Conservation (phyloP, 2,329 filamentous ascomycete species). For the Fusarium coicis region DNA sequence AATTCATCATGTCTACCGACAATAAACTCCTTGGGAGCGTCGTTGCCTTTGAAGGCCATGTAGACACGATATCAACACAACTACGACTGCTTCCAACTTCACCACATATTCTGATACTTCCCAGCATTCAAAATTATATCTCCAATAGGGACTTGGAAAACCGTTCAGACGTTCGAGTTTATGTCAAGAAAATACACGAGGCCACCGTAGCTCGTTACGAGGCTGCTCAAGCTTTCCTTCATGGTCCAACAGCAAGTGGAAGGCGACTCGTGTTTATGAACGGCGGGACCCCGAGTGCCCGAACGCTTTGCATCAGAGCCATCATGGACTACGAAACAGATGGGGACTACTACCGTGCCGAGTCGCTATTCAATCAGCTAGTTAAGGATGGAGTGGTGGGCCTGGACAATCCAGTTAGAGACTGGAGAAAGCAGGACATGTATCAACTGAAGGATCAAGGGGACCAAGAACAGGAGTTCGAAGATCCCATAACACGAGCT, state of each 20-base stretch:
- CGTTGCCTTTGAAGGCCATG: slow-evolving; percentile 69
- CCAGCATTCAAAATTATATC: slow-evolving; percentile 61
- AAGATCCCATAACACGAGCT: slow-evolving; percentile 63
- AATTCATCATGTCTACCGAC: slow-evolving; percentile 41
- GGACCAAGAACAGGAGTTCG: slow-evolving; percentile 35
- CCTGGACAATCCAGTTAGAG: slow-evolving; percentile 41
- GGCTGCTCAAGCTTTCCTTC: slow-evolving; percentile 63
- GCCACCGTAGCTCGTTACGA: slow-evolving; percentile 60
- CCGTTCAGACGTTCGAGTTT: slow-evolving; percentile 47
- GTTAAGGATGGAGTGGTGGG: slow-evolving; percentile 61
- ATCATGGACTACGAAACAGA: slow-evolving; percentile 64
- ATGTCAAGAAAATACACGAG: slow-evolving; percentile 62
- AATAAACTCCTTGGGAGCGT: slow-evolving; percentile 58
- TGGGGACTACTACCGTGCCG: slow-evolving; percentile 61
- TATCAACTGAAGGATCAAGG: slow-evolving; percentile 33
- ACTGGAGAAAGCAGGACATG: slow-evolving; percentile 35
- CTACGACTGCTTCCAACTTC: slow-evolving; percentile 69
- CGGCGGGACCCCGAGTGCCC: slow-evolving; percentile 66
- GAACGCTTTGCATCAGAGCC: slow-evolving; percentile 62
- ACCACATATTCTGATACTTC: slow-evolving; percentile 67
- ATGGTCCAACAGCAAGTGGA: slow-evolving; percentile 55
- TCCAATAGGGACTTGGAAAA: slow-evolving; percentile 44
- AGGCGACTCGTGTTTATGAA: slow-evolving; percentile 70
- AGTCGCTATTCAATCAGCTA: slow-evolving; percentile 61
- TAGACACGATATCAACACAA: slow-evolving; percentile 66